phyloP scores from a whole-genome alignment of 106 monocot species.

The Acorus gramineus region DNA sequence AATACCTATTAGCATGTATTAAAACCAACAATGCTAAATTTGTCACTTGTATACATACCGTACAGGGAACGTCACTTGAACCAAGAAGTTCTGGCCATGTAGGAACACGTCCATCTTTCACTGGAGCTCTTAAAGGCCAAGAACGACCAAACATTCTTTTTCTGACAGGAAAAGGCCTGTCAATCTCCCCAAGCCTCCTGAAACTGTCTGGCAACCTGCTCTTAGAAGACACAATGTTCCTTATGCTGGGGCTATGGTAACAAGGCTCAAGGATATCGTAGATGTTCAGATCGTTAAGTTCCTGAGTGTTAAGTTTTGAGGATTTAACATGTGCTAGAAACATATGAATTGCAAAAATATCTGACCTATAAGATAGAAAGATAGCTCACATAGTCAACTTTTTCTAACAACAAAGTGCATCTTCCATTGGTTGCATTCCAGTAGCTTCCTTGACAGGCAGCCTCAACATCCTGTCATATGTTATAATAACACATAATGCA shows the following conservation, averaged over 20 bases:
- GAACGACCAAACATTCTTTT: conserved; percentile 92
- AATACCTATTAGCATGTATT: background rate
- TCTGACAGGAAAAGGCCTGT: conserved; percentile 56
- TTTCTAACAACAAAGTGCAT: conserved; percentile 28
- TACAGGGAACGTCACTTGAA: conserved; percentile 53
- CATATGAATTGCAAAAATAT: no score
- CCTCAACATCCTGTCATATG: conserved; percentile 42
- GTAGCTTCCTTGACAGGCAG: conserved; percentile 74
- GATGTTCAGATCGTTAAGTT: conserved; percentile 42
- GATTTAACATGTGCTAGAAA: background rate
- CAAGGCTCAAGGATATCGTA: conserved; percentile 92
- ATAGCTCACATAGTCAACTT: conserved; percentile 50
- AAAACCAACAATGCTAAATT: background rate
- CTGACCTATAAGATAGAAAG: background rate
- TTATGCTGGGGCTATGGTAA: conserved; percentile 53
- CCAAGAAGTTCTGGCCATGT: conserved; percentile 75
- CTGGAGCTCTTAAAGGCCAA: conserved; percentile 86
- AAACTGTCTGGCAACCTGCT: conserved; percentile 60
- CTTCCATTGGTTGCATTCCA: conserved; percentile 50
- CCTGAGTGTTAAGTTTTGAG: conserved; percentile 23
- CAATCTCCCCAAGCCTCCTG: conserved; percentile 62
- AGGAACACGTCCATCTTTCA: conserved; percentile 76
- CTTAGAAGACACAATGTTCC: conserved; percentile 14
- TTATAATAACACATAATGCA: no score
- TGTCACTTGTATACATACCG: conserved; percentile 19